Evolutionary conservation across 139 green algal species (phyloP).

Genomic region (Tetraselmis chui): DNA sequence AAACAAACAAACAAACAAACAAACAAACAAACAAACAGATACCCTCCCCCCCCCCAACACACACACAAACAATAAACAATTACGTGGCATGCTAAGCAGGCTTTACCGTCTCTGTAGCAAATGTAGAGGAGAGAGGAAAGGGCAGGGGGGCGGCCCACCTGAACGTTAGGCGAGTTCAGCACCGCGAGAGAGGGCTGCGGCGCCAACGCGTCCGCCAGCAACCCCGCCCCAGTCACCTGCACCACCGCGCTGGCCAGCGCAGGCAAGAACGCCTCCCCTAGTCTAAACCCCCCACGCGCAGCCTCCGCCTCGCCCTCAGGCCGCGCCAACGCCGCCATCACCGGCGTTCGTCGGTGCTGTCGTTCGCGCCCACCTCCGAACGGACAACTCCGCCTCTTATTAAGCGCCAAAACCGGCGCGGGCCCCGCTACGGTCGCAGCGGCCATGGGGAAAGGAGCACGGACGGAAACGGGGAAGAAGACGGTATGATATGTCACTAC

Average conservation of each 20-base stretch:
- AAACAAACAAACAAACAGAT: no score
- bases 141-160: neutral
- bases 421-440: neutral
- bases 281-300: no score
- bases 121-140: no score
- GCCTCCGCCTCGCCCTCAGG: no score
- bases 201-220: neutral
- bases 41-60: no score
- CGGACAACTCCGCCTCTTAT: no score
- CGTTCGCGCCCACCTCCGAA: neutral
- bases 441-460: neutral
- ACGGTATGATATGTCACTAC: neutral
- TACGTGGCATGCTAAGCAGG: no score
- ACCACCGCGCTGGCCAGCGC: conserved; percentile 8
- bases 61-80: no score
- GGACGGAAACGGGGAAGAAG: neutral
- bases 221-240: neutral
- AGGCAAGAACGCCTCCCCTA: no score
- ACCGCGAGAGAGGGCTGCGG: conserved; percentile 41
- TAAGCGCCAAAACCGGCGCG: neutral
- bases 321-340: no score
- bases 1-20: no score
- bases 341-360: neutral
- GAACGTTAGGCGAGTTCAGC: conserved; percentile 57
- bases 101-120: neutral